These are phyloP conservation scores for Tetradesmus lagerheimii DNA, from an alignment of 139 green algal species.

Conservation along the genomic window DNA sequence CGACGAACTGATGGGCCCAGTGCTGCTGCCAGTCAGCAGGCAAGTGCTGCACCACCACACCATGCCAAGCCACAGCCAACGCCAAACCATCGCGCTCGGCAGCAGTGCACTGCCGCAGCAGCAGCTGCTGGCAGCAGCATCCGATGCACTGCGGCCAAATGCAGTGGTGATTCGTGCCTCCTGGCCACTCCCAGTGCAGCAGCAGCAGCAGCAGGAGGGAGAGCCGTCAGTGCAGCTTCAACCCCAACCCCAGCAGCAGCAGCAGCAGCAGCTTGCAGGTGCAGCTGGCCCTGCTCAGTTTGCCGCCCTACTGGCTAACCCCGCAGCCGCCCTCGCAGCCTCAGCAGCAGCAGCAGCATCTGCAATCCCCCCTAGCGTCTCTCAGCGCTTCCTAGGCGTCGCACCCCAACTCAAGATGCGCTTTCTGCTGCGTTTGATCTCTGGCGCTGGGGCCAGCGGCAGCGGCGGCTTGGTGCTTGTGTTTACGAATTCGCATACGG, in stretches of 20 bases:
- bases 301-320: background rate
- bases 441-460: background rate
- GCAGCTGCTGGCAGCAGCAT: constrained; percentile 45
- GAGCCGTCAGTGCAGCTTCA: background rate
- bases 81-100: constrained; percentile 42
- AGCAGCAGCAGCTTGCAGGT: background rate
- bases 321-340: constrained; percentile 7
- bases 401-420: constrained; percentile 16
- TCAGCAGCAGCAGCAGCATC: constrained; percentile 35
- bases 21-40: background rate
- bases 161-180: background rate
- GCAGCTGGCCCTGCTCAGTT: background rate
- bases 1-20: constrained; percentile 86
- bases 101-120: constrained; percentile 21
- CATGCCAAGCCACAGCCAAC: constrained; percentile 1
- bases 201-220: constrained; percentile 10
- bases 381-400: constrained; percentile 33
- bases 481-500: constrained; percentile 49
- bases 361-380: constrained; percentile 1
- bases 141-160: background rate
- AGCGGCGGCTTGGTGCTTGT: constrained; percentile 48
- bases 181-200: constrained; percentile 15
- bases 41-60: constrained; percentile 41
- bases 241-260: background rate
- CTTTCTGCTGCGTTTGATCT: constrained; percentile 2